Percentiles rank a stretch among this genome's conserved stretches.
Conservation (phyloP, 2,329 filamentous ascomycete species). For the Dothidotthia symphoricarpi region DNA sequence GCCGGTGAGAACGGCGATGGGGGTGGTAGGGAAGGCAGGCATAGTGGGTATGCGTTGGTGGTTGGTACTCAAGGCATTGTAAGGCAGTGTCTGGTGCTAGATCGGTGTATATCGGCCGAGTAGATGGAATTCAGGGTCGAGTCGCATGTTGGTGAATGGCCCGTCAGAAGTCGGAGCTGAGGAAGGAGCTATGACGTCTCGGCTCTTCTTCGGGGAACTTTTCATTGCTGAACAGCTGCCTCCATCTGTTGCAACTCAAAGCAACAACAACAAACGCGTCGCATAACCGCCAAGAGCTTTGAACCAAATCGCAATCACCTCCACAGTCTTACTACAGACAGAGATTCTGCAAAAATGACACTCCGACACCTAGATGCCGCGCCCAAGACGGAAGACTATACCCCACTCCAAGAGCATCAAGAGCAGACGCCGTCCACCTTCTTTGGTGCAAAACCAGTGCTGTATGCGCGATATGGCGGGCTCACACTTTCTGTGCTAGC, state of each 20-base stretch:
- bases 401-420: conserved; percentile 66
- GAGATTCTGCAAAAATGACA: conserved; percentile 28
- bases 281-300: background rate
- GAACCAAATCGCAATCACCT: background rate
- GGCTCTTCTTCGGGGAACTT: conserved; percentile 18
- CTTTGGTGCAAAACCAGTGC: conserved; percentile 67
- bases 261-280: conserved; percentile 2
- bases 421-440: conserved; percentile 71
- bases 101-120: background rate
- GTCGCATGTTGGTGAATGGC: conserved; percentile 1
- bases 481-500: conserved; percentile 59
- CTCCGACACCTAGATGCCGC: conserved; percentile 55
- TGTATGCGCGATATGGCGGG: conserved; percentile 61
- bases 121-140: conserved; percentile 4
- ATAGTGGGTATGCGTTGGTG: conserved; percentile 24
- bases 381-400: conserved; percentile 61
- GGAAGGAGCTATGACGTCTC: conserved; percentile 19
- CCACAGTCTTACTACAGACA: background rate
- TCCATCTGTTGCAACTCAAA: background rate
- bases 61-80: conserved; percentile 22
- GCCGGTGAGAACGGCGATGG: conserved; percentile 43
- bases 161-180: conserved; percentile 5
- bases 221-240: conserved; percentile 15
- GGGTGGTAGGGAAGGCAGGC: conserved; percentile 43
- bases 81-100: background rate